phyloP scores from a whole-genome alignment of 2,329 filamentous ascomycete species.

The Colletotrichum navitas region DNA sequence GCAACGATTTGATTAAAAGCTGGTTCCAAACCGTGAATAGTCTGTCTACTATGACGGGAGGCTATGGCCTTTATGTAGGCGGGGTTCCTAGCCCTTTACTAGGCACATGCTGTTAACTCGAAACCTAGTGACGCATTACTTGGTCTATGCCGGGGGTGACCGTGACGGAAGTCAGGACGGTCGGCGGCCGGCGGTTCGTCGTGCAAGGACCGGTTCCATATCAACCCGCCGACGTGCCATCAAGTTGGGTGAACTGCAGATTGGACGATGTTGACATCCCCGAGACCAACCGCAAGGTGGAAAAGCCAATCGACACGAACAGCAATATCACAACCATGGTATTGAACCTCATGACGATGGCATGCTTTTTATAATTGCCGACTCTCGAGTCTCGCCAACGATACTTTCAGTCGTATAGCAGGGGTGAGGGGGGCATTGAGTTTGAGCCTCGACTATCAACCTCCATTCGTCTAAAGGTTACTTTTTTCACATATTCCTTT shows the following conservation, averaged over 20 bases:
- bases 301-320: background rate
- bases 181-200: background rate
- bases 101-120: background rate
- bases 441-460: no score
- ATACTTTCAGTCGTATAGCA: background rate
- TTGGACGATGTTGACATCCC: conserved; percentile 16
- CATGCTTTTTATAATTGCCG: no score
- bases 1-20: background rate
- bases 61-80: background rate
- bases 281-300: conserved; percentile 23
- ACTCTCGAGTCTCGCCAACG: background rate
- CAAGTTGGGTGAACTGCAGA: conserved; percentile 20
- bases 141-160: background rate
- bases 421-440: no score
- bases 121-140: conserved; percentile 13
- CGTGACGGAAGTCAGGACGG: conserved; percentile 13
- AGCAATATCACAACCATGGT: background rate
- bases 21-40: background rate
- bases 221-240: background rate
- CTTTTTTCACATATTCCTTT: background rate
- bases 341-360: background rate
- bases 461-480: background rate
- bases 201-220: conserved; percentile 7
- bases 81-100: conserved; percentile 11
- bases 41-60: background rate